Percentiles rank a stretch among this genome's conserved stretches.
Conservation (phyloP, 768 basidiomycete genomes). For the Calocybe gangraenosa region DNA sequence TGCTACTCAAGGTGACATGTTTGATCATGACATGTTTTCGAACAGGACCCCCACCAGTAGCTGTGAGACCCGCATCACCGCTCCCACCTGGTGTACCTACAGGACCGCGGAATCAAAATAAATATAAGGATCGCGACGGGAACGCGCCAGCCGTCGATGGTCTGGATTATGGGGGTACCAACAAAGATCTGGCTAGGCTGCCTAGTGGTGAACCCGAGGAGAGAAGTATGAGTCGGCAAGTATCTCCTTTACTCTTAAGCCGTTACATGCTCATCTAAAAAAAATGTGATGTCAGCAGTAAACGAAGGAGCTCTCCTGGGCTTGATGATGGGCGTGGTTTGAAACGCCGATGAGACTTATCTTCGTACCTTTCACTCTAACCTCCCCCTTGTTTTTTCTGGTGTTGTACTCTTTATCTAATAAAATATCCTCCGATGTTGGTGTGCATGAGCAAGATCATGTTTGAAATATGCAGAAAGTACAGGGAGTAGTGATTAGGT, state of each 20-base stretch:
- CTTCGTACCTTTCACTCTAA: too few species aligned
- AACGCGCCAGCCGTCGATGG: slow-evolving; percentile 85
- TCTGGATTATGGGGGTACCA: slow-evolving; percentile 76
- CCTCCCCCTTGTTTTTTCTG: too few species aligned
- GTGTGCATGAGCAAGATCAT: too few species aligned
- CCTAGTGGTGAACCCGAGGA: slow-evolving; percentile 69
- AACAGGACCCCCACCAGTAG: slow-evolving; percentile 39
- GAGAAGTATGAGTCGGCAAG: slow-evolving; percentile 54
- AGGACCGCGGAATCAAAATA: slow-evolving; percentile 83
- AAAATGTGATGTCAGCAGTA: slow-evolving; percentile 35
- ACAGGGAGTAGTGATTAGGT: slow-evolving; percentile 9
- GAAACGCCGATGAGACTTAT: slow-evolving; percentile 55
- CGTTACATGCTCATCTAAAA: background rate
- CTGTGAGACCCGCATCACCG: slow-evolving; percentile 77
- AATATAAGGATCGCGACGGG: slow-evolving; percentile 85
- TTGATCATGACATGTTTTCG: slow-evolving; percentile 2
- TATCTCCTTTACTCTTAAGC: background rate
- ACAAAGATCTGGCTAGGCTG: slow-evolving; percentile 45
- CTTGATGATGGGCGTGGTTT: slow-evolving; percentile 64
- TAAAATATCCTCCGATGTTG: too few species aligned
- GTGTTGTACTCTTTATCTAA: too few species aligned
- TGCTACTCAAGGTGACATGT: slow-evolving; percentile 13
- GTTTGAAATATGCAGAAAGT: slow-evolving; percentile 6
- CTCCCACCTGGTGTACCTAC: slow-evolving; percentile 86
- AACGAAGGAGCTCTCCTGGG: slow-evolving; percentile 70